Percentiles rank a stretch among this genome's conserved stretches.
phyloP scores from a whole-genome alignment of 1,284 basidiomycete species.

The Melanopsichium pennsylvanicum region DNA sequence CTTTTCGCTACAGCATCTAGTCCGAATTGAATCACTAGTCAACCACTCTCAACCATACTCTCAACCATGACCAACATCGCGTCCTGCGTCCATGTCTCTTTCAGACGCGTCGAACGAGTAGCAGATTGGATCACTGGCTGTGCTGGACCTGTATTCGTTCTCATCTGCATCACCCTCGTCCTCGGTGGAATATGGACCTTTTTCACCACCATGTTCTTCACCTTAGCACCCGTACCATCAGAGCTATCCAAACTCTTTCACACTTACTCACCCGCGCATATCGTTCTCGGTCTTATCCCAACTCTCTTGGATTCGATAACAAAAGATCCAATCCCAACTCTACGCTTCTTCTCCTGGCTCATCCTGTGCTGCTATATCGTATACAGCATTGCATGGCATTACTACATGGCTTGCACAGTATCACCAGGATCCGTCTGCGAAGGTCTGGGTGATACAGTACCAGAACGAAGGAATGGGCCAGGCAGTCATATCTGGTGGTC shows the following conservation, averaged over 20 bases:
- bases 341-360: constrained; percentile 57
- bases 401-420: constrained; percentile 82
- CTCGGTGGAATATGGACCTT: constrained; percentile 77
- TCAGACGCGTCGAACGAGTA: constrained; percentile 78
- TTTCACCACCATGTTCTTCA: constrained; percentile 66
- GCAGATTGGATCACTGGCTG: constrained; percentile 85
- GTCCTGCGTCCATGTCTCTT: constrained; percentile 79
- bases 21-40: not conserved
- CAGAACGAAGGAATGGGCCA: constrained; percentile 52
- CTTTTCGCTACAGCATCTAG: not conserved
- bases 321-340: constrained; percentile 27
- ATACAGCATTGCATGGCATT: constrained; percentile 80
- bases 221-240: constrained; percentile 40
- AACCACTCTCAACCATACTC: not conserved
- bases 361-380: constrained; percentile 78
- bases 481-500: constrained; percentile 61
- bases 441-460: constrained; percentile 41
- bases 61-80: constrained; percentile 61
- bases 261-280: constrained; percentile 51
- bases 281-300: constrained; percentile 48
- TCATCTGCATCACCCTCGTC: constrained; percentile 75
- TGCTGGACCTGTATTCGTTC: constrained; percentile 87
- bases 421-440: constrained; percentile 61
- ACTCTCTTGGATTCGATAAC: constrained; percentile 27
- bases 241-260: constrained; percentile 45